Conservation (phyloP, 148 eudicot species). For the Simmondsia chinensis region DNA sequence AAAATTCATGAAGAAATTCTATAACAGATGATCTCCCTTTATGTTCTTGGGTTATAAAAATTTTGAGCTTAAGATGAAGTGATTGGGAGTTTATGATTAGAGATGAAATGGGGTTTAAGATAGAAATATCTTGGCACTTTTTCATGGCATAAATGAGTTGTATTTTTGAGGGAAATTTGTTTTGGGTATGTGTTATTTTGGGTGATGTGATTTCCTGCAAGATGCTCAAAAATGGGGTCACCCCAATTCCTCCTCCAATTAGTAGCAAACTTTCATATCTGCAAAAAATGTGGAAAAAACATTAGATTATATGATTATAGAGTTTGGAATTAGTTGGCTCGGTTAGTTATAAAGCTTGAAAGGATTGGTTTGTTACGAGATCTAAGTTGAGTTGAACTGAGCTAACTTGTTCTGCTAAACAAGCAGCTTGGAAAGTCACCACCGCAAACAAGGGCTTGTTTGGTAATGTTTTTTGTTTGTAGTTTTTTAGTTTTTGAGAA, state of each 20-base stretch:
- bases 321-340: too few relatives aligned
- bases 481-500: too few relatives aligned
- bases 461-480: too few relatives aligned
- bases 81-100: slow-evolving; percentile 25
- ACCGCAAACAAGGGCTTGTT: too few relatives aligned
- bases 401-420: too few relatives aligned
- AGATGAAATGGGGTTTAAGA: slow-evolving; percentile 42
- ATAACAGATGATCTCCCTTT: slow-evolving; percentile 25
- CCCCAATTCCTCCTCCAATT: slow-evolving; percentile 84
- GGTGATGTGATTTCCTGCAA: slow-evolving; percentile 39
- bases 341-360: too few relatives aligned
- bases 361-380: too few relatives aligned
- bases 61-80: slow-evolving; percentile 30
- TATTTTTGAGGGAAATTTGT: slow-evolving; percentile 25
- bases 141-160: slow-evolving; percentile 55
- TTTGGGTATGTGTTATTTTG: slow-evolving; percentile 9
- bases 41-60: slow-evolving; percentile 63
- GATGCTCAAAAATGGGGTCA: slow-evolving; percentile 83
- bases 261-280: slow-evolving; percentile 62
- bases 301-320: too few relatives aligned
- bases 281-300: slow-evolving; percentile 14
- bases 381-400: too few relatives aligned
- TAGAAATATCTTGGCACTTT: slow-evolving; percentile 41
- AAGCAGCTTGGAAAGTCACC: too few relatives aligned
- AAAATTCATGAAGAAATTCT: slow-evolving; percentile 36